Conservation (phyloP, 306 rosid species). For the Rosa multiflora region DNA sequence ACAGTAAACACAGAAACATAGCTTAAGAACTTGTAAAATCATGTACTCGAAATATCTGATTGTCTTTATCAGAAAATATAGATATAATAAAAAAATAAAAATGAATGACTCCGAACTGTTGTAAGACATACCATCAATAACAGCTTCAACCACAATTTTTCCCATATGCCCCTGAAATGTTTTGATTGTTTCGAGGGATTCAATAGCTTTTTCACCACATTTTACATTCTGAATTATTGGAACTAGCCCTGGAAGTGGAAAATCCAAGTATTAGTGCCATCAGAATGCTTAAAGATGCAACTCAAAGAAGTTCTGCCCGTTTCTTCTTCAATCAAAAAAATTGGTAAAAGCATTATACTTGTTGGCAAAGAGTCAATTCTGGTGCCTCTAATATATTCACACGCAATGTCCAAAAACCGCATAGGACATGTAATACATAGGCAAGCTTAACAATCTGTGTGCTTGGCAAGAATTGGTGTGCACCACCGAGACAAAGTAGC, state of each 20-base stretch:
- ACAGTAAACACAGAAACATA: not conserved
- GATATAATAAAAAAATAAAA: not conserved
- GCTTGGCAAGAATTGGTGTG: not conserved
- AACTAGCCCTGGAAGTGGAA: constrained; percentile 59
- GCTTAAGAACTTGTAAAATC: not conserved
- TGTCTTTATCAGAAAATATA: not conserved
- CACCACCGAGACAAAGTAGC: not conserved
- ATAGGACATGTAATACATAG: not conserved
- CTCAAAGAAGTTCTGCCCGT: not conserved
- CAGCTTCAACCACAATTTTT: constrained; percentile 56
- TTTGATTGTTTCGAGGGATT: constrained; percentile 55
- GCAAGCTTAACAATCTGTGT: not conserved
- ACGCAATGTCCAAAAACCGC: not conserved
- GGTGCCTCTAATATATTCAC: not conserved
- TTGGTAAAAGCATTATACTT: not conserved
- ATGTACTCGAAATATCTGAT: not conserved
- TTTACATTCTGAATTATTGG: constrained; percentile 67
- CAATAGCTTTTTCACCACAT: constrained; percentile 59
- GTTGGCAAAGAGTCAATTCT: not conserved
- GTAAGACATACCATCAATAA: constrained; percentile 55
- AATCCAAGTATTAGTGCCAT: constrained; percentile 21
- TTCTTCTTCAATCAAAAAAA: not conserved
- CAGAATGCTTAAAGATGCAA: not conserved
- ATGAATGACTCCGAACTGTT: constrained; percentile 22
- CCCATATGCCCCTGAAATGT: constrained; percentile 43